Base-by-base conservation (phyloP, 73 alveolate species). In the Paraurostyla sp. region DNA sequence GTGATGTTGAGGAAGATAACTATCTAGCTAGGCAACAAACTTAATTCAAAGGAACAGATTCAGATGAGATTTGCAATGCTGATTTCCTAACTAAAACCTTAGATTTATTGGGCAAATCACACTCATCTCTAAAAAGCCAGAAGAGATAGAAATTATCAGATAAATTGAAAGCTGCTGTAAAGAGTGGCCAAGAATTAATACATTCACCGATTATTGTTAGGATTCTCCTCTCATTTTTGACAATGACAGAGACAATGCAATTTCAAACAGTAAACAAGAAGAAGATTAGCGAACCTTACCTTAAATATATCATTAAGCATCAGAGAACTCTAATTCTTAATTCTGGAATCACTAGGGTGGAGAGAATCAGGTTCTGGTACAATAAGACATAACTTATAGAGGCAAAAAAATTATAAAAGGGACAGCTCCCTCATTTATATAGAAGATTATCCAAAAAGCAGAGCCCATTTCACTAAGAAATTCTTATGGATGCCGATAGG, bases 331-430 rank as follows among this genome's bases (percentile, higher is more conserved):
- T 75, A 18, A 75, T 75, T 36, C 7, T 75, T 3, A 43, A 49
- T 32, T 20, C 38, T 18, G 87, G 87, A 3, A n/a, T 75, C 7
- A 75, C 87, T 11, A 75, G 73, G 33, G 33, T 75, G 18, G 87
- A 75, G 51, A 43, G 87, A 50, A 48, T 75, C 3, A 20, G 87
- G 52, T 33, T 75, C 6, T 75, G 87, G 87, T 75, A 75, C 48
- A 75, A 75, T 49, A 75, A 75, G 48, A 32, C 57, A 7, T 22
- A 43, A 23, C 43, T 75, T 22, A 11, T 75, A 4, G 32, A 75
- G 75, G 51, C 60, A 6, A 75, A 49, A 49, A 16, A 75, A 32
- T 30, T 36, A 25, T 46, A 46, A n/a, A 75, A 43, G 33, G 51
- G 54, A 46, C 20, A 50, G 33, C 33, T 69, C 22, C 84, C 84